Conservation (phyloP, 495 filamentous ascomycete species). For the Eremomyces bilateralis region DNA sequence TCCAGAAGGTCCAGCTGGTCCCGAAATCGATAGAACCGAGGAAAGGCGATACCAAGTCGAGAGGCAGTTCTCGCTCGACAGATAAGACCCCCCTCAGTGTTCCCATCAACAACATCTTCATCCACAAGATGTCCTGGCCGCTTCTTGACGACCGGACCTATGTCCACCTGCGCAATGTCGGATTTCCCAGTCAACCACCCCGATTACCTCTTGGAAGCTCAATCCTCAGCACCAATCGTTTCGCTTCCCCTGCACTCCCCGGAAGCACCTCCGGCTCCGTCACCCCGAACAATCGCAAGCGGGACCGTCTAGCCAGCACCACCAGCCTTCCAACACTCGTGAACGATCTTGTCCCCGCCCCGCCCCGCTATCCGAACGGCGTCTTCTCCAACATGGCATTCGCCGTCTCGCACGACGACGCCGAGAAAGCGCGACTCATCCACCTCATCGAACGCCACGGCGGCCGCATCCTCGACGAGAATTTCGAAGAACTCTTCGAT, state of each 20-base stretch:
- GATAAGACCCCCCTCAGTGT: too few species aligned
- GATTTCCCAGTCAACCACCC: too few species aligned
- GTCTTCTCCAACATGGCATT: slow-evolving; percentile 64
- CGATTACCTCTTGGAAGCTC: too few species aligned
- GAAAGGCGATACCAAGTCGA: too few species aligned
- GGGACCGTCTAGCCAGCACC: background rate
- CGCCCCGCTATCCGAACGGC: slow-evolving; percentile 2
- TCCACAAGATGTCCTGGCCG: slow-evolving; percentile 16
- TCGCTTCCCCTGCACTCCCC: too few species aligned
- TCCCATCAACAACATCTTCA: slow-evolving; percentile 16
- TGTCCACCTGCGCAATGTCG: too few species aligned
- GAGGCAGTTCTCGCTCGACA: too few species aligned
- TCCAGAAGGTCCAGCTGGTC: slow-evolving; percentile 11
- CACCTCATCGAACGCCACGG: slow-evolving; percentile 19
- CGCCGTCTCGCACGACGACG: slow-evolving; percentile 45
- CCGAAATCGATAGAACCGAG: slow-evolving; percentile 11
- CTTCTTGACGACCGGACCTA: slow-evolving; percentile 16
- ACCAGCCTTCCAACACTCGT: too few species aligned
- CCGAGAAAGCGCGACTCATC: slow-evolving; percentile 26
- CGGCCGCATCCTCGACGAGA: background rate
- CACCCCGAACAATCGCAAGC: background rate
- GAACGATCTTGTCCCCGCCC: too few species aligned
- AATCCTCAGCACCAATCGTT: too few species aligned
- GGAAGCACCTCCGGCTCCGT: background rate
- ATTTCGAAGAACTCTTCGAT: slow-evolving; percentile 51